These are phyloP conservation scores for Cystobasidiaceae sp. DNA, from an alignment of 1,284 basidiomycete genomes.

Conservation along the genomic window DNA sequence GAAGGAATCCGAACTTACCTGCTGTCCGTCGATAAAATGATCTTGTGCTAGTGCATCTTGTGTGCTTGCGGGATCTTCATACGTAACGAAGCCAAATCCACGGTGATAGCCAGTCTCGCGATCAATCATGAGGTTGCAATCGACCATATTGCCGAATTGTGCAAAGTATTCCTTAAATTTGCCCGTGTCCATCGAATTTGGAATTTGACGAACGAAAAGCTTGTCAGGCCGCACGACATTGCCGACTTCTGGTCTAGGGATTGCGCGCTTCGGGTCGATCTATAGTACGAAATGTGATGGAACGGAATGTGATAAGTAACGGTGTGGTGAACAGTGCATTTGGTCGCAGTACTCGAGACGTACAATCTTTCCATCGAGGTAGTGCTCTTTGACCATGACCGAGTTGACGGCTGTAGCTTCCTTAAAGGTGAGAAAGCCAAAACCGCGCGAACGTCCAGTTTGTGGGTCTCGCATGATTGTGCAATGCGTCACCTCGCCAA, in stretches of 20 bases:
- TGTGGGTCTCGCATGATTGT: conserved; percentile 90
- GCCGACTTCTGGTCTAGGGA: conserved; percentile 75
- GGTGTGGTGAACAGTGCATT: not conserved
- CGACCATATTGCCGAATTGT: conserved; percentile 83
- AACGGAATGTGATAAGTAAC: not conserved
- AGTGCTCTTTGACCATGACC: conserved; percentile 79
- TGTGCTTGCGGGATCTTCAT: conserved; percentile 76
- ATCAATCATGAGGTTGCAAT: conserved; percentile 98
- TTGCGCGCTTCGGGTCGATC: conserved; percentile 99
- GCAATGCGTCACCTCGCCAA: conserved; percentile 83
- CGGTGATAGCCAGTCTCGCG: conserved; percentile 91
- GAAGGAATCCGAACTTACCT: conserved; percentile 37
- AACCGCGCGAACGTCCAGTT: conserved; percentile 81
- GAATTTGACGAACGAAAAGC: conserved; percentile 91
- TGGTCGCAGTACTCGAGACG: conserved; percentile 43
- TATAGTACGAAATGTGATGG: conserved; percentile 47
- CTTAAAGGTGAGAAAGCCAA: conserved; percentile 88
- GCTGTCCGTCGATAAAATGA: conserved; percentile 47
- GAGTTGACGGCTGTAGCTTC: conserved; percentile 79
- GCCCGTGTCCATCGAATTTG: conserved; percentile 84
- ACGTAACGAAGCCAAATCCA: conserved; percentile 96
- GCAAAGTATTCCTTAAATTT: conserved; percentile 87
- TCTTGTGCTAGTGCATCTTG: conserved; percentile 53
- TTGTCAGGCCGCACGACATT: conserved; percentile 43
- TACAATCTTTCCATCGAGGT: conserved; percentile 88